phyloP scores from a whole-genome alignment of 2,329 filamentous ascomycete species.

The Diaporthe eres region DNA sequence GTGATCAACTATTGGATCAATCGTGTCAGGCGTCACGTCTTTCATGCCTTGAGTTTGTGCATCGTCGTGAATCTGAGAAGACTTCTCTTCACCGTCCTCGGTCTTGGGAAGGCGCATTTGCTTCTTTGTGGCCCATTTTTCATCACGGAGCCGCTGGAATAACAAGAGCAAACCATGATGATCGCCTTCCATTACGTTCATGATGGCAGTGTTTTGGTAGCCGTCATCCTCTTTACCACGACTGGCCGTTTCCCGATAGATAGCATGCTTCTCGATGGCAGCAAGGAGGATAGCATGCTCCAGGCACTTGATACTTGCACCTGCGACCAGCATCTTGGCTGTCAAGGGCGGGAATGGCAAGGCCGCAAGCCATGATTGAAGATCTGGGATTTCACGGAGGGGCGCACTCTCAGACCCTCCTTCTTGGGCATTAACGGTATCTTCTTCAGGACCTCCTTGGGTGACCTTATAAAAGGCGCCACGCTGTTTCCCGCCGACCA shows the following conservation, averaged over 20 bases:
- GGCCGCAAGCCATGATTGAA: conserved; percentile 16
- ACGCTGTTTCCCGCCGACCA: background rate
- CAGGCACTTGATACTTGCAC: conserved; percentile 8
- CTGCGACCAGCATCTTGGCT: conserved; percentile 24
- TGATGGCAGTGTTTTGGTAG: background rate
- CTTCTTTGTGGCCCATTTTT: background rate
- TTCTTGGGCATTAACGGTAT: background rate
- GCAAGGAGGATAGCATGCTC: conserved; percentile 32
- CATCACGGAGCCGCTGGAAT: conserved; percentile 10
- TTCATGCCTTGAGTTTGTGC: background rate
- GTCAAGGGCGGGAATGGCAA: conserved; percentile 32
- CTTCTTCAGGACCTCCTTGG: background rate
- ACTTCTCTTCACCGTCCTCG: background rate
- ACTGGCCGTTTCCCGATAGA: conserved; percentile 7
- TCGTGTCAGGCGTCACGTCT: background rate
- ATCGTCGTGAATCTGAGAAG: background rate
- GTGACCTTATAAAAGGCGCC: background rate
- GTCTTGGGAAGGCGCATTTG: background rate
- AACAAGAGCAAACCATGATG: background rate
- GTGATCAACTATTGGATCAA: too few species aligned
- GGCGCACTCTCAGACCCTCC: background rate
- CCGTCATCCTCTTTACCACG: background rate
- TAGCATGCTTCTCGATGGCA: conserved; percentile 29
- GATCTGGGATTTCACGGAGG: background rate
- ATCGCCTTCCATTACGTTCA: background rate